Conservation (phyloP, 768 basidiomycete species). For the Leucocoprinus leucothites region DNA sequence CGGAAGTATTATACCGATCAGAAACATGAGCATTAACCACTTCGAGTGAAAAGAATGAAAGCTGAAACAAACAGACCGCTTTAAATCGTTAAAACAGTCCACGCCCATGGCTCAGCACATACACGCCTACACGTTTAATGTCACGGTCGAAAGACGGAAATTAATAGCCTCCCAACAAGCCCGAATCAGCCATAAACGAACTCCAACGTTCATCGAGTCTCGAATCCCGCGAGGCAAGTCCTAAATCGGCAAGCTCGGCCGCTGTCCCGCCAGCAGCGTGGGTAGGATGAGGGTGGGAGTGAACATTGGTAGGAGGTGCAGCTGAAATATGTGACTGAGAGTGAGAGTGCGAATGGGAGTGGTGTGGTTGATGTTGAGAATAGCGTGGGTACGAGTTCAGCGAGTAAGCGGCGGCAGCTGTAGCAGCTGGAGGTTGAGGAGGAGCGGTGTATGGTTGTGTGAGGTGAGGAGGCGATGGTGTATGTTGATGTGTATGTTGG, state of each 20-base stretch:
- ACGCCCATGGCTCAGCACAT: no score
- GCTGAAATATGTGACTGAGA: no score
- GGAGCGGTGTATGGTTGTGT: no score
- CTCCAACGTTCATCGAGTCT: slow-evolving; percentile 66
- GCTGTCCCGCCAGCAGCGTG: slow-evolving; percentile 3
- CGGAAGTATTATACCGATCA: no score
- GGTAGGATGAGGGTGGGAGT: no score
- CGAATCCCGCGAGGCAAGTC: slow-evolving; percentile 56
- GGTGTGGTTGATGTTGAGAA: slow-evolving; percentile 13
- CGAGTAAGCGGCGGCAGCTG: not conserved
- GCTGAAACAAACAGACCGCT: no score
- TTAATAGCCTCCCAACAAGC: slow-evolving; percentile 40
- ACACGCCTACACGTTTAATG: no score
- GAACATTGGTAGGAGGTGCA: no score
- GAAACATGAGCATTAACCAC: no score
- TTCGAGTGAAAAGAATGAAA: no score
- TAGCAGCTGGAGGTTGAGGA: not conserved
- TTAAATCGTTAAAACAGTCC: no score
- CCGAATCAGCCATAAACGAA: slow-evolving; percentile 61
- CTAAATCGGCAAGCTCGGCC: slow-evolving; percentile 53
- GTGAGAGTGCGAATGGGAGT: no score
- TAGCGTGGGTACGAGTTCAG: not conserved
- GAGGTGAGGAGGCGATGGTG: not conserved
- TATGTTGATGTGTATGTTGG: not conserved
- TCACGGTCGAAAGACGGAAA: not conserved